A percentile compares a stretch with the other conserved stretches of the same genome.
These are phyloP conservation scores for Pseudozyma sp. DNA, from an alignment of 1,284 basidiomycete species.

Conservation along the genomic window DNA sequence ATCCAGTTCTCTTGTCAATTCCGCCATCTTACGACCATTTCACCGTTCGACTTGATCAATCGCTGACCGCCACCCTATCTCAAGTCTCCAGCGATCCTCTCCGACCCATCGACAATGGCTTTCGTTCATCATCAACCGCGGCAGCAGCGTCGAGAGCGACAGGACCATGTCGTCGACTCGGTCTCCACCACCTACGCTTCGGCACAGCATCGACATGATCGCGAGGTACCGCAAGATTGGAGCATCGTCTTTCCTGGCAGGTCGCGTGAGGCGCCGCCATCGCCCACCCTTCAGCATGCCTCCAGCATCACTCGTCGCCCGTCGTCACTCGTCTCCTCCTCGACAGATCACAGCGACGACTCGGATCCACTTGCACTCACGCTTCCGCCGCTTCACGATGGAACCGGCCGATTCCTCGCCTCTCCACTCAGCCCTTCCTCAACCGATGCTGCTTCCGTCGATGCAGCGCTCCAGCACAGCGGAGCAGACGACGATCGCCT, in stretches of 20 bases:
- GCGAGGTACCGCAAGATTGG: constrained; percentile 36
- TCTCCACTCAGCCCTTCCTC: constrained; percentile 35
- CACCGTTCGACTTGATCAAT: too few species aligned
- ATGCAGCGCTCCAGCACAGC: constrained; percentile 23
- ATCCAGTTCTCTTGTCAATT: not conserved
- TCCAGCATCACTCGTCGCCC: constrained; percentile 7
- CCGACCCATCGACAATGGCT: constrained; percentile 21
- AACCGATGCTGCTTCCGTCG: constrained; percentile 22
- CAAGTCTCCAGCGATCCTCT: not conserved
- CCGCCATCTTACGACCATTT: not conserved
- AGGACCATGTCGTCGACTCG: constrained; percentile 17
- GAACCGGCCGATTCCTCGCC: constrained; percentile 43
- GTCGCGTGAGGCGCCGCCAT: constrained; percentile 15
- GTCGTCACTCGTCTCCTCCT: not conserved
- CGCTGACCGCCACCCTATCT: not conserved
- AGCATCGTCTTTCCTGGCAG: constrained; percentile 51
- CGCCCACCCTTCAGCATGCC: constrained; percentile 2
- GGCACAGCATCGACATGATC: constrained; percentile 14
- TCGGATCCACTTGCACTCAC: constrained; percentile 35
- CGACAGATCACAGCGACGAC: constrained; percentile 13
- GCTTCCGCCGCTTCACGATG: constrained; percentile 40
- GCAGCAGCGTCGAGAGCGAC: constrained; percentile 34
- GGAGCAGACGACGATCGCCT: constrained; percentile 19
- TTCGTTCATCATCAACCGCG: constrained; percentile 52
- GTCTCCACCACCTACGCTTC: constrained; percentile 10